Evolutionary conservation across 371 early-diverging fungal species (phyloP).

Genomic region (Batrachochytrium dendrobatidis): DNA sequence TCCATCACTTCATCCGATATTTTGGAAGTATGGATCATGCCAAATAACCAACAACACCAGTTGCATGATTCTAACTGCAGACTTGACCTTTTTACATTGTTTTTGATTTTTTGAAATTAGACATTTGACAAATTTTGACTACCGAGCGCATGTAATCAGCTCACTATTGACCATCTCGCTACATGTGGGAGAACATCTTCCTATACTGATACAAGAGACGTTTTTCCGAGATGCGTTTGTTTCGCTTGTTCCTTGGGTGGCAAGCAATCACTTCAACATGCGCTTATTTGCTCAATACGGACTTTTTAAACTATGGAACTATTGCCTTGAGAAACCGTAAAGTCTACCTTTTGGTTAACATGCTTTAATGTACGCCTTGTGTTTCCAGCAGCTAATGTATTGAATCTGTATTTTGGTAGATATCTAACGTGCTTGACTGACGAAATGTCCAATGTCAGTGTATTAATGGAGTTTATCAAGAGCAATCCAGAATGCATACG

Average conservation of each 20-base stretch:
- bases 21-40: constrained; percentile 11
- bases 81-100: not conserved
- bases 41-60: not conserved
- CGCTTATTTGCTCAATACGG: constrained; percentile 30
- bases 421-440: not conserved
- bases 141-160: constrained; percentile 37
- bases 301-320: constrained; percentile 5
- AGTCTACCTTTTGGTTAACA: not conserved
- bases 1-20: not conserved
- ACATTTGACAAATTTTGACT: constrained; percentile 21
- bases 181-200: constrained; percentile 17
- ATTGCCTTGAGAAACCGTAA: constrained; percentile 5
- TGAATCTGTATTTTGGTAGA: not conserved
- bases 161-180: constrained; percentile 39
- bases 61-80: constrained; percentile 1
- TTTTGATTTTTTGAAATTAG: not conserved
- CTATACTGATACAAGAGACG: not conserved
- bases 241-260: constrained; percentile 25
- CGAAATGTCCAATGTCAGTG: not conserved
- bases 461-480: constrained; percentile 18
- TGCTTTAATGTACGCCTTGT: not conserved
- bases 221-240: constrained; percentile 6
- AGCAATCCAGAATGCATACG: constrained; percentile 41
- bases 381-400: not conserved
- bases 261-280: constrained; percentile 31